Evolutionary conservation across 2,329 filamentous ascomycete species (phyloP).

Genomic region (Amesomyces nigricolor): DNA sequence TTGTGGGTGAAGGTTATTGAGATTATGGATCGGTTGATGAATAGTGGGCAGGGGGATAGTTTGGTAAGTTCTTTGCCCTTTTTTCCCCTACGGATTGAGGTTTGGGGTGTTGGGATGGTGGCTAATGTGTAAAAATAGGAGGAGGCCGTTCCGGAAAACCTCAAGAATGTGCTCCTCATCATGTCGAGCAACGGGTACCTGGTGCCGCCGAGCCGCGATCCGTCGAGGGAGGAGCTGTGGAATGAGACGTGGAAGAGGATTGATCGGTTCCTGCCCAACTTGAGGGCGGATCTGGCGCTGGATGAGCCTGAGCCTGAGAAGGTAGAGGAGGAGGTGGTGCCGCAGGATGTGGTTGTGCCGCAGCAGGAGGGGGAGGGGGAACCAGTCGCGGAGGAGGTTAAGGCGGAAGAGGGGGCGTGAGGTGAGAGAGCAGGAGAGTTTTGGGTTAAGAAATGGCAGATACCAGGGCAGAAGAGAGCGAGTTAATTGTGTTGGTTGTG

Average conservation of each 20-base stretch:
- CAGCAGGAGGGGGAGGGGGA: background rate
- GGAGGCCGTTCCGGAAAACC: constrained; percentile 88
- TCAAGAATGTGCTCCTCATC: constrained; percentile 94
- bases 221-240: constrained; percentile 52
- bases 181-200: constrained; percentile 88
- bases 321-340: constrained; percentile 4
- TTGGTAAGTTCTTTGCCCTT: constrained; percentile 53
- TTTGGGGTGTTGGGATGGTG: background rate
- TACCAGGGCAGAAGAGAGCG: background rate
- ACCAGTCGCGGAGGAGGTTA: background rate
- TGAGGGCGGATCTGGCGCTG: constrained; percentile 51
- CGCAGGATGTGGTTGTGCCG: background rate
- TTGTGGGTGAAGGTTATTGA: constrained; percentile 90
- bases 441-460: background rate
- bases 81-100: no score
- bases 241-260: constrained; percentile 60
- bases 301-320: constrained; percentile 32
- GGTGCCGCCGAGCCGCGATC: constrained; percentile 58
- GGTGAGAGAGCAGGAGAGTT: background rate
- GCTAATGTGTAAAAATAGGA: constrained; percentile 48
- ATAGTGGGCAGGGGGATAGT: constrained; percentile 86
- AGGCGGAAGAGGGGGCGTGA: background rate
- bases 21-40: constrained; percentile 93
- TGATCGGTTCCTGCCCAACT: constrained; percentile 58
- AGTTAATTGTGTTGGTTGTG: background rate